Evolutionary conservation across 2,329 filamentous ascomycete genomes (phyloP).

Genomic region (Ophiosphaerella herpotricha): DNA sequence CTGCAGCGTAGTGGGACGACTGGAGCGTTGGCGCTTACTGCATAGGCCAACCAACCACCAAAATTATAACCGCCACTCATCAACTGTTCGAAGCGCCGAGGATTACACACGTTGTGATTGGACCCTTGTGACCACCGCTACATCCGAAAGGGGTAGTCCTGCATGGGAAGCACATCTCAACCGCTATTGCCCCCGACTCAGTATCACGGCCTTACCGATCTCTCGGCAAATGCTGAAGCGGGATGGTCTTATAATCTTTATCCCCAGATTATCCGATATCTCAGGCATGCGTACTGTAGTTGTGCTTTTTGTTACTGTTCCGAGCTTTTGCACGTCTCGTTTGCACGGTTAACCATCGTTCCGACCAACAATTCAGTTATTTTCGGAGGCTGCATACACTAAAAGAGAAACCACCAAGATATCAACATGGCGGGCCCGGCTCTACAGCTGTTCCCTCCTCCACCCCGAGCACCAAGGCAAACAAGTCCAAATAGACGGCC

Average conservation of each 20-base stretch:
- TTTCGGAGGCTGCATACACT: conserved; percentile 7
- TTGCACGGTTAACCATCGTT: conserved; percentile 13
- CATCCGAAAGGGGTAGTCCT: conserved; percentile 31
- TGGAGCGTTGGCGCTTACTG: conserved; percentile 43
- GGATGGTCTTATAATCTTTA: conserved; percentile 38
- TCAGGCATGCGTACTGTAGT: conserved; percentile 21
- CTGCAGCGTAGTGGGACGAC: conserved; percentile 33
- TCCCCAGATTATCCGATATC: conserved; percentile 37
- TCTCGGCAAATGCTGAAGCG: conserved; percentile 18
- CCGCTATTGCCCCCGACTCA: conserved; percentile 38
- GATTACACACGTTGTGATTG: conserved; percentile 38
- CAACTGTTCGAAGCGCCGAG: conserved; percentile 40
- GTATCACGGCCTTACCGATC: conserved; percentile 16
- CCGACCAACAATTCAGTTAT: conserved; percentile 14
- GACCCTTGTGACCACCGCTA: conserved; percentile 27
- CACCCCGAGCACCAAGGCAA: conserved; percentile 40
- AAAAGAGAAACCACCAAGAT: neutral
- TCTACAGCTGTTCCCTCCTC: conserved; percentile 47
- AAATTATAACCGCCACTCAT: conserved; percentile 41
- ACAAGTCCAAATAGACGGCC: conserved; percentile 37
- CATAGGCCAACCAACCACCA: conserved; percentile 39
- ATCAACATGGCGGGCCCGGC: conserved; percentile 41
- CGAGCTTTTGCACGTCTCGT: conserved; percentile 14
- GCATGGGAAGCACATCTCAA: conserved; percentile 39
- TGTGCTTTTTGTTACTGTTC: conserved; percentile 19